These are phyloP conservation scores for Nyctanthes arbortristis DNA, from an alignment of 257 asterid species.

Conservation along the genomic window DNA sequence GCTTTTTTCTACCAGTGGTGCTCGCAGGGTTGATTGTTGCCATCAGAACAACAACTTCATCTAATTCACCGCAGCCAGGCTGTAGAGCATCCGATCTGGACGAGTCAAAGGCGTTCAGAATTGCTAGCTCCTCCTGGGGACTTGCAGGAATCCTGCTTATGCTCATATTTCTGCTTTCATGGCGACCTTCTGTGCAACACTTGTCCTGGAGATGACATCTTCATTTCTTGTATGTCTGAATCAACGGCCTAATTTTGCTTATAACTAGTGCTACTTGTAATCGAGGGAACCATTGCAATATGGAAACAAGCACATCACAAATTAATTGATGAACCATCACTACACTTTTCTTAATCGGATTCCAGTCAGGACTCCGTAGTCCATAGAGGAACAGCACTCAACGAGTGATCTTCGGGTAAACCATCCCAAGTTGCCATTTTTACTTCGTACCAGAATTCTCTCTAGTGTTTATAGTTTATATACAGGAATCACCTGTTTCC, in stretches of 20 bases:
- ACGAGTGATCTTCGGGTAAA: neutral
- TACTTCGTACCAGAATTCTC: neutral
- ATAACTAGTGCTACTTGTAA: no score
- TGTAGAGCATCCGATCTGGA: slow-evolving; percentile 16
- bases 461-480: neutral
- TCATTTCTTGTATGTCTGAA: no score
- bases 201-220: slow-evolving; percentile 68
- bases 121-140: slow-evolving; percentile 72
- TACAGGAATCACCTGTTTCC: neutral
- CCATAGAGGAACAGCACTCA: neutral
- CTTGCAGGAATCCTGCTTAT: slow-evolving; percentile 59
- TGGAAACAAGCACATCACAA: no score
- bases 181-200: slow-evolving; percentile 56
- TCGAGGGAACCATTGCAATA: no score
- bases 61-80: slow-evolving; percentile 23
- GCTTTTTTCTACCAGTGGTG: slow-evolving; percentile 59
- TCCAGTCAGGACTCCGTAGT: neutral
- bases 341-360: neutral
- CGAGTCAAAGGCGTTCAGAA: slow-evolving; percentile 33
- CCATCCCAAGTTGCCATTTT: slow-evolving; percentile 11
- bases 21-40: slow-evolving; percentile 68
- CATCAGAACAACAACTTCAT: slow-evolving; percentile 58
- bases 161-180: slow-evolving; percentile 60
- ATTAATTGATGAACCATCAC: no score
- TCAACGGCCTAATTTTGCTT: no score